Percentiles rank a stretch among this genome's conserved stretches.
phyloP scores from a whole-genome alignment of 768 basidiomycete genomes.

The Boletus rubroflammeus region DNA sequence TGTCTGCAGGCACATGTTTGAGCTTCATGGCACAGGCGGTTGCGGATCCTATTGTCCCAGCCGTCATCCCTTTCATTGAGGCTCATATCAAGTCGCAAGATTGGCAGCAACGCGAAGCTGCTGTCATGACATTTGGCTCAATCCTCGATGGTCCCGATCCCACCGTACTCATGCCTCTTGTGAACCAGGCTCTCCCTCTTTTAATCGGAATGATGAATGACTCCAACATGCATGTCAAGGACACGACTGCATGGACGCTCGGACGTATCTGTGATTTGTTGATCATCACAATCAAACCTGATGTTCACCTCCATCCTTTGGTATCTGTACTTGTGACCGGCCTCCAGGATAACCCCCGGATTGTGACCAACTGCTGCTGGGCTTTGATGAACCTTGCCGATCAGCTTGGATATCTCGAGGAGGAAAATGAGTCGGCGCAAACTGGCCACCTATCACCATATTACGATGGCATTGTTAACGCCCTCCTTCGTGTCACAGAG shows the following conservation, averaged over 20 bases:
- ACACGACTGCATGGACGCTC: constrained; percentile 97
- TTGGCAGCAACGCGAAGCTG: constrained; percentile 96
- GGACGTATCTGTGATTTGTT: constrained; percentile 92
- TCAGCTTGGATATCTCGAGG: constrained; percentile 74
- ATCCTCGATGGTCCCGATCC: constrained; percentile 97
- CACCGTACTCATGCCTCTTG: constrained; percentile 79
- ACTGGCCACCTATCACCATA: constrained; percentile 79
- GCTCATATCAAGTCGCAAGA: constrained; percentile 87
- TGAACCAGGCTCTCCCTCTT: constrained; percentile 89
- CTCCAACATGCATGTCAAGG: constrained; percentile 80
- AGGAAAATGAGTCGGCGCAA: constrained; percentile 49
- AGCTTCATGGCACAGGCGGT: constrained; percentile 87
- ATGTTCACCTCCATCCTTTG: constrained; percentile 81
- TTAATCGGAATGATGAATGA: constrained; percentile 96
- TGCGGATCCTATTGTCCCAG: constrained; percentile 84
- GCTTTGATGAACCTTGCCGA: constrained; percentile 93
- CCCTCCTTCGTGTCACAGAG: constrained; percentile 83
- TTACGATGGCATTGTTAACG: constrained; percentile 82
- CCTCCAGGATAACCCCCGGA: constrained; percentile 75
- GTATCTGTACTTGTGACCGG: constrained; percentile 81
- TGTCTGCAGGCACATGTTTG: constrained; percentile 94
- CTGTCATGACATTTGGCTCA: constrained; percentile 97
- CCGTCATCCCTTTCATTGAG: constrained; percentile 97
- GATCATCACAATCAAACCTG: constrained; percentile 81
- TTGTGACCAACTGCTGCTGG: constrained; percentile 94